Evolutionary conservation across 768 basidiomycete species (phyloP), one percentile per base, ranked within the genome.

Genomic region (Kondoa subrosea): DNA sequence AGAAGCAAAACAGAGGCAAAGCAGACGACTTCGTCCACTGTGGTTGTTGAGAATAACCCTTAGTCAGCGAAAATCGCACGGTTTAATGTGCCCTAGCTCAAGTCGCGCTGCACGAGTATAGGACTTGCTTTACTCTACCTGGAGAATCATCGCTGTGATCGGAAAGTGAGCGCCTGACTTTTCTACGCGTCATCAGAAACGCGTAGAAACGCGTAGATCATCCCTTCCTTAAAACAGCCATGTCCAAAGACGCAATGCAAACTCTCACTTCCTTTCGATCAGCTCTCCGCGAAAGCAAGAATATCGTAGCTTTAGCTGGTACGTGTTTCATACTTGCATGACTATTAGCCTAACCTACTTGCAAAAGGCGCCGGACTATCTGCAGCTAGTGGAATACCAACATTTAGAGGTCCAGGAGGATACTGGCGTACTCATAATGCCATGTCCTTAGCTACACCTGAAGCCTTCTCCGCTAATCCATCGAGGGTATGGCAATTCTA

Each of bases 401-500:
- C 40, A 8, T 50, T 50, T 50, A 8, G 40, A 8, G 40, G 40
- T 50, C 12, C 40, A 8, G 40, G 40, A n/a, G n/a, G n/a, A n/a
- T n/a, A n/a, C n/a, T n/a, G n/a, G n/a, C n/a, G n/a, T 8, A 50
- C 40, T 8, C 68, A 27, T 32, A 64, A 29, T 69, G 67, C 34
- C 56, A 65, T 57, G 65, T 34, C 30, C 56, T 63, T 71, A 26
- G 71, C 71, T 17, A 71, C 68, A 1, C 66, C 66, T 3, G 68
- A 71, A 57, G 71, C 71, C 25, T 71, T 71, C 64, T 16, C 4
- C 4, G 62, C 50, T n/a, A 61, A 69, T 40, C 68, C 71, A 2
- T 66, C 64, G 16, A 59, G 68, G 40, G 40, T 30, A 27, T 69
- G 66, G 66, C 64, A 85, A 71, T 85, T 85, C 72, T 85, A 85